Evolutionary conservation across 2,329 filamentous ascomycete species (phyloP).

Genomic region (Fusarium duplospermum): DNA sequence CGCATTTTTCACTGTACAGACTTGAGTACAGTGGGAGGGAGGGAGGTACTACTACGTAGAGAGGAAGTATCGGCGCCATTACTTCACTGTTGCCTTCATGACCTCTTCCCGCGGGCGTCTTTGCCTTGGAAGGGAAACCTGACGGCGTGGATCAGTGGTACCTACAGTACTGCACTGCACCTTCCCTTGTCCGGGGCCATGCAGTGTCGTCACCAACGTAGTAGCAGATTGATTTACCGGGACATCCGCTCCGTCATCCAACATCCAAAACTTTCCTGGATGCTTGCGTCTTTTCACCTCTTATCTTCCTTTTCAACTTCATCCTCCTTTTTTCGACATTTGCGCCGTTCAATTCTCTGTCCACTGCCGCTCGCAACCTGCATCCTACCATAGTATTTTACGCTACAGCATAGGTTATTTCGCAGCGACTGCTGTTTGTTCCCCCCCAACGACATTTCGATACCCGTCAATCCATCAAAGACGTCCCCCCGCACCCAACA

Average conservation of each 20-base stretch:
- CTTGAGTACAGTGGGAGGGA: neutral
- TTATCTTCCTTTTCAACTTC: constrained; percentile 11
- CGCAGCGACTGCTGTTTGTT: constrained; percentile 1
- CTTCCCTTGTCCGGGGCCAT: constrained; percentile 24
- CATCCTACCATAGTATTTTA: neutral
- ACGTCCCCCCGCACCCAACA: constrained; percentile 26
- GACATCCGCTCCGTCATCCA: constrained; percentile 31
- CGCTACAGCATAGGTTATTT: constrained; percentile 5
- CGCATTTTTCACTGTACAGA: neutral
- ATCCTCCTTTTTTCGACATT: neutral
- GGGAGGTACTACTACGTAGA: neutral
- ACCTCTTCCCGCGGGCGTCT: neutral
- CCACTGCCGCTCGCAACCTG: constrained; percentile 9
- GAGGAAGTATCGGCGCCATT: constrained; percentile 7
- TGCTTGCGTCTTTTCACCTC: constrained; percentile 1
- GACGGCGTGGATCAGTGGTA: constrained; percentile 27
- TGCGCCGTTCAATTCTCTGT: neutral
- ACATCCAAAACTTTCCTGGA: neutral
- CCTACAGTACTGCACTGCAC: neutral
- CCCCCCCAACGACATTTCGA: constrained; percentile 12
- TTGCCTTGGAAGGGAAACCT: constrained; percentile 31
- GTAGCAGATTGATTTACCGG: constrained; percentile 13
- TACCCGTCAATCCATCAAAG: constrained; percentile 20
- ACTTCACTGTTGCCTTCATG: constrained; percentile 22
- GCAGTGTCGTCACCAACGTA: constrained; percentile 26